Conservation (phyloP, 805 yeast species). For the Vanderwaltozyma verrucispora region DNA sequence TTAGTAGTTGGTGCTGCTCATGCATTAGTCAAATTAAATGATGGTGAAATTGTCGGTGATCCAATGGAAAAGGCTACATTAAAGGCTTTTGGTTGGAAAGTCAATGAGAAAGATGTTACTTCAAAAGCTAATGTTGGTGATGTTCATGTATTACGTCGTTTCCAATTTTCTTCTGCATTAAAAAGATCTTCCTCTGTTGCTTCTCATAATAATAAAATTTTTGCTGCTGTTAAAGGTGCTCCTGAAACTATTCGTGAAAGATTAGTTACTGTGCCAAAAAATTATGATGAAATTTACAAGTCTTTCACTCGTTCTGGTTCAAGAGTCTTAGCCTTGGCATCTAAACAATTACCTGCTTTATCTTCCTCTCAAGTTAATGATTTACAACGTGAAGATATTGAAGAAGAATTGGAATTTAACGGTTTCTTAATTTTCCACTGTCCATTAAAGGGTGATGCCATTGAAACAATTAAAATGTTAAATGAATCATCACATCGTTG, state of each 20-base stretch:
- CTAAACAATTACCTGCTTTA: constrained; percentile 54
- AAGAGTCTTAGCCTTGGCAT: constrained; percentile 92
- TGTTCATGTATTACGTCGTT: constrained; percentile 75
- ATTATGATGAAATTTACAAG: constrained; percentile 78
- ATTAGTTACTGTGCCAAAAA: constrained; percentile 58
- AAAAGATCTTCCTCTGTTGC: constrained; percentile 91
- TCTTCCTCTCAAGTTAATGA: constrained; percentile 43
- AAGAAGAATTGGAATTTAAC: constrained; percentile 63
- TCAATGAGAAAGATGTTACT: constrained; percentile 66
- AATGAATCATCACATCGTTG: constrained; percentile 93
- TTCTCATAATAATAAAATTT: constrained; percentile 40
- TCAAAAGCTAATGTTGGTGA: constrained; percentile 37
- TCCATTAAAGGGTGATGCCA: constrained; percentile 90
- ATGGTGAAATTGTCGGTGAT: constrained; percentile 97
- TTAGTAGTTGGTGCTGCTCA: constrained; percentile 88
- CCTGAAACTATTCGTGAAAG: constrained; percentile 88
- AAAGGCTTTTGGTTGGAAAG: constrained; percentile 76
- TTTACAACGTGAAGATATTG: constrained; percentile 66
- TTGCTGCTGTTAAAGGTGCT: constrained; percentile 93
- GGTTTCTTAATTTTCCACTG: constrained; percentile 97
- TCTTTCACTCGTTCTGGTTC: constrained; percentile 92
- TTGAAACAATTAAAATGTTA: constrained; percentile 82
- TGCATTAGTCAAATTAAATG: constrained; percentile 87
- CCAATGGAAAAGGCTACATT: constrained; percentile 98
- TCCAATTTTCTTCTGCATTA: constrained; percentile 92